A percentile compares a stretch with the other conserved stretches of the same genome.
Evolutionary conservation across 768 basidiomycete species (phyloP).

Genomic region (Amanita molliuscula): DNA sequence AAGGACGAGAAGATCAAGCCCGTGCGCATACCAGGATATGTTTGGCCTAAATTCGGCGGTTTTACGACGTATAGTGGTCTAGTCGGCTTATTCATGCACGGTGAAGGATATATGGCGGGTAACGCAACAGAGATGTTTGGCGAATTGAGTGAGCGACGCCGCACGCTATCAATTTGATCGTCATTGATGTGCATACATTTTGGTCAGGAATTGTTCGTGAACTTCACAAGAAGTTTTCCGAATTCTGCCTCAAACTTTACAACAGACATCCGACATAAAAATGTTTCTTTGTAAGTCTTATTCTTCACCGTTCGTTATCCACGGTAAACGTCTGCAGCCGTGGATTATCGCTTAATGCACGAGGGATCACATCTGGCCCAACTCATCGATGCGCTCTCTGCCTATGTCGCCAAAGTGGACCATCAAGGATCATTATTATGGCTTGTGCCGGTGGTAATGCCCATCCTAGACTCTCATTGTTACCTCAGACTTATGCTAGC

Average conservation of each 20-base stretch:
- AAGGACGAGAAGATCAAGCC: constrained; percentile 11
- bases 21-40: constrained; percentile 14
- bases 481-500: too few species aligned
- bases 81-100: constrained; percentile 16
- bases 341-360: too few species aligned
- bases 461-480: too few species aligned
- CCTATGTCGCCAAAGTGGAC: too few species aligned
- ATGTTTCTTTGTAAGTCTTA: constrained; percentile 15
- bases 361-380: too few species aligned
- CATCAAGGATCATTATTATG: too few species aligned
- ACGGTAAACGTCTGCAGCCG: too few species aligned
- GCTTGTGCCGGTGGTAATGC: too few species aligned
- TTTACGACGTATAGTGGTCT: constrained; percentile 8
- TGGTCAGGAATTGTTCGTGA: constrained; percentile 9
- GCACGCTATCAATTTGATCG: neutral
- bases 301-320: too few species aligned
- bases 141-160: constrained; percentile 9
- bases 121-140: constrained; percentile 14
- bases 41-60: constrained; percentile 14
- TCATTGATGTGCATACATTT: neutral
- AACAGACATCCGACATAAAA: constrained; percentile 9
- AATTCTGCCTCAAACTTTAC: neutral
- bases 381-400: too few species aligned
- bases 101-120: constrained; percentile 20
- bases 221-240: constrained; percentile 1